These are phyloP conservation scores for Aureobasidium pullulans DNA, from an alignment of 2,329 filamentous ascomycete genomes.

Conservation along the genomic window DNA sequence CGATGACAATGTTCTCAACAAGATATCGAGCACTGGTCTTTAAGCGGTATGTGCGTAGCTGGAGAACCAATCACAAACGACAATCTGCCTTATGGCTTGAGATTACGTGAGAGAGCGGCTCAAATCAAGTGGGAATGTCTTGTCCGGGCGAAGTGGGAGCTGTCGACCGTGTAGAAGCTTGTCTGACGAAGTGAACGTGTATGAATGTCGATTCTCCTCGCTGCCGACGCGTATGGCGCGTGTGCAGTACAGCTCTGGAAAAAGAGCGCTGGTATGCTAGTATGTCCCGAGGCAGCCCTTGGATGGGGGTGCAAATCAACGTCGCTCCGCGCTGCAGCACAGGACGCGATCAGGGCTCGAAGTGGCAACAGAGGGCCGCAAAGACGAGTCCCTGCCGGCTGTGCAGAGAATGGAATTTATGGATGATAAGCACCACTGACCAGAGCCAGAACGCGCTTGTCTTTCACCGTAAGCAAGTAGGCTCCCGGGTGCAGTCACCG, in stretches of 20 bases:
- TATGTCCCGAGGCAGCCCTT: not conserved
- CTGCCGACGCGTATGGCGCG: not conserved
- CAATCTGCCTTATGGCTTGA: constrained; percentile 14
- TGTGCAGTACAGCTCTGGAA: not conserved
- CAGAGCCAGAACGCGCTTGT: constrained; percentile 12
- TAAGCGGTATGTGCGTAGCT: constrained; percentile 8
- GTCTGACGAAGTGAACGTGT: constrained; percentile 7
- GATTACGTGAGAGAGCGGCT: constrained; percentile 13
- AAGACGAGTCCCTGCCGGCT: constrained; percentile 7
- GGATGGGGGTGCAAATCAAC: not conserved
- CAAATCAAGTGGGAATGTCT: constrained; percentile 14
- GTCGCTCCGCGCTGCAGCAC: constrained; percentile 8
- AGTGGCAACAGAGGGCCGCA: constrained; percentile 11
- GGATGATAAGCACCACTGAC: constrained; percentile 14
- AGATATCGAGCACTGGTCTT: not conserved
- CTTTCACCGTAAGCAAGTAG: constrained; percentile 11
- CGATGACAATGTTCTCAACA: not conserved
- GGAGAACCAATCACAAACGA: constrained; percentile 14
- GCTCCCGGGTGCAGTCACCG: constrained; percentile 14
- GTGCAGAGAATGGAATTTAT: constrained; percentile 7
- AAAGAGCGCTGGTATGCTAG: constrained; percentile 8
- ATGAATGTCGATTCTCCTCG: constrained; percentile 1
- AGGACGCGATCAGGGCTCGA: constrained; percentile 11
- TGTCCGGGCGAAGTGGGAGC: constrained; percentile 9
- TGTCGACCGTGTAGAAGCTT: constrained; percentile 5